phyloP scores from a whole-genome alignment of 2,329 filamentous ascomycete species.

The Paecilomyces formosus region DNA sequence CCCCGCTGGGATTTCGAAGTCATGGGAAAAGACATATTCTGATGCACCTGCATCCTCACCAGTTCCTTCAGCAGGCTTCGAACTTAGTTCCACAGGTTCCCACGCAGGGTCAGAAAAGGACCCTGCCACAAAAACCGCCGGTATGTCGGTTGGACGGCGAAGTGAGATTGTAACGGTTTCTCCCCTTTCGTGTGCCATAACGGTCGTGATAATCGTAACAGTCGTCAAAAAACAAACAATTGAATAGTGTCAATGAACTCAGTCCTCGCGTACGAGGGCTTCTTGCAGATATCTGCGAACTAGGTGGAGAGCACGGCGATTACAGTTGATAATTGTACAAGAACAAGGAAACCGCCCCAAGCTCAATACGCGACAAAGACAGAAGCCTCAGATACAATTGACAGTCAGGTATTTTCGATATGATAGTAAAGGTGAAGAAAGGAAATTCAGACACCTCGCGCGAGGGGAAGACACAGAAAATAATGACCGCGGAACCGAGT shows the following conservation, averaged over 20 bases:
- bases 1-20: constrained; percentile 12
- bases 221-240: constrained; percentile 4
- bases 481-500: constrained; percentile 1
- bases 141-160: constrained; percentile 16
- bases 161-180: constrained; percentile 20
- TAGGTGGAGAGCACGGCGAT: not conserved
- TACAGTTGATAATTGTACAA: constrained; percentile 8
- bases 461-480: constrained; percentile 9
- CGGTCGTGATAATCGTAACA: constrained; percentile 10
- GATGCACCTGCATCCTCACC: constrained; percentile 10
- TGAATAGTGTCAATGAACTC: not conserved
- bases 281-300: not conserved
- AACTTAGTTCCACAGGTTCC: constrained; percentile 17
- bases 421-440: constrained; percentile 7
- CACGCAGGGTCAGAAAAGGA: constrained; percentile 21
- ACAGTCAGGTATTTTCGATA: not conserved
- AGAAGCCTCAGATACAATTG: not conserved
- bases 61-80: constrained; percentile 11
- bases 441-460: constrained; percentile 6
- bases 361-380: constrained; percentile 6
- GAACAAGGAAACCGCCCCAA: constrained; percentile 7
- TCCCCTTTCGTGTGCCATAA: constrained; percentile 7
- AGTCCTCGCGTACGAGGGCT: not conserved
- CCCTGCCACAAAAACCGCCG: constrained; percentile 17
- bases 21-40: constrained; percentile 14